phyloP scores from a whole-genome alignment of 805 yeast species.

The Diddensiella transvaalensis region DNA sequence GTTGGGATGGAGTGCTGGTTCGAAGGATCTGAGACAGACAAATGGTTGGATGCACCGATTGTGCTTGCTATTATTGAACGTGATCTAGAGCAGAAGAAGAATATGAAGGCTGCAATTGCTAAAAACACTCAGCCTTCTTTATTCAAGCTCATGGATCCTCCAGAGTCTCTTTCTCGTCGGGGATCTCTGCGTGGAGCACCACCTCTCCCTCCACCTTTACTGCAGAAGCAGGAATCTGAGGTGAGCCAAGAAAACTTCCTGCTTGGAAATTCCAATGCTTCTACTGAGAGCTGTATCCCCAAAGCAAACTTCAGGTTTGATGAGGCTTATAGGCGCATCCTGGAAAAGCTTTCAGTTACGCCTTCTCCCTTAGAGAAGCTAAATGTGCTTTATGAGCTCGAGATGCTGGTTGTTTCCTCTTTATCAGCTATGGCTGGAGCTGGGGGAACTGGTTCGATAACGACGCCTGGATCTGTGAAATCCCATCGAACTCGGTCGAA shows the following conservation, averaged over 20 bases:
- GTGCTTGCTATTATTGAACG: conserved; percentile 17
- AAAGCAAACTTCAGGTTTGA: conserved; percentile 20
- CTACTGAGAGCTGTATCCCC: neutral
- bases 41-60: conserved; percentile 26
- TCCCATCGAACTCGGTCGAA: conserved; percentile 20
- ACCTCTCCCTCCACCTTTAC: conserved; percentile 1
- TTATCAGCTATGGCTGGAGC: conserved; percentile 9
- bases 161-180: conserved; percentile 9
- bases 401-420: conserved; percentile 26
- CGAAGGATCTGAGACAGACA: conserved; percentile 35
- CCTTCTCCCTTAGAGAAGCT: conserved; percentile 29
- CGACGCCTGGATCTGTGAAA: conserved; percentile 22
- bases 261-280: neutral
- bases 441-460: conserved; percentile 3
- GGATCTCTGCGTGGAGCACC: conserved; percentile 7
- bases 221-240: conserved; percentile 1
- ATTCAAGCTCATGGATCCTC: conserved; percentile 12
- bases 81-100: conserved; percentile 11
- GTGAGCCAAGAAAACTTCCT: neutral
- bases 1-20: conserved; percentile 28
- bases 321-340: conserved; percentile 24
- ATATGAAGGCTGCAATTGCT: conserved; percentile 13
- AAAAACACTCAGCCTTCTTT: conserved; percentile 9
- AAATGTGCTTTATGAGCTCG: conserved; percentile 26
- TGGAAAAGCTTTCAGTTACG: conserved; percentile 22